Evolutionary conservation across 108 stramenopile species (phyloP), one percentile per base, ranked within the genome.

Genomic region (Nitzschia sp.): DNA sequence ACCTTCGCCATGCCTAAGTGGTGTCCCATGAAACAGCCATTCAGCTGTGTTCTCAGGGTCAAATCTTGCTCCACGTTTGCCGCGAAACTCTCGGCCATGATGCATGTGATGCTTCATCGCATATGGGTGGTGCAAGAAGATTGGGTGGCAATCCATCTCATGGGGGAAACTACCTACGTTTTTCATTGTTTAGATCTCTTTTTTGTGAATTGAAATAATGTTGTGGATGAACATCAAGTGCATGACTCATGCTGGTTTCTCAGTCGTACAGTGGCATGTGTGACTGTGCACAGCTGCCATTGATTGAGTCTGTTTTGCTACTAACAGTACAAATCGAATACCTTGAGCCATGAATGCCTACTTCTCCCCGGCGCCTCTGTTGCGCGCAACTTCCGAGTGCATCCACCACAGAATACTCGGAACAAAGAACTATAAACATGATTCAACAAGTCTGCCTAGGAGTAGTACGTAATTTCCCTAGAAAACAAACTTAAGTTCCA

Each of bases 401-500:
- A 34, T 48, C 17, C 1, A 10, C 43, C 43, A 17, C 2, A 6
- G 46, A 17, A 17, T 48, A 6, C n/a, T 3, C 46, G 6, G 14
- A 17, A 48, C 6, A 2, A n/a, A n/a, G n/a, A 17, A 6, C 14
- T 17, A 5, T 48, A 6, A 17, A 17, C n/a, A 48, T 17, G 46
- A n/a, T n/a, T n/a, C n/a, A n/a, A n/a, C 46, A 48, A 2, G 17
- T 48, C 17, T 48, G 46, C 14, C 46, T 48, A 48, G 46, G 6
- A 48, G 46, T 48, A 17, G 14, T 15, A 15, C n/a, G 46, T 15
- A 48, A 48, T 17, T 48, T 48, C 3, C 17, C 17, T 48, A 48
- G 2, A 15, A 5, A 48, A 48, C 17, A 34, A 3, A 0, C 22
- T 55, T 75, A 90, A 37, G 84, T 70, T 51, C 92, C 92, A 83